phyloP scores from a whole-genome alignment of 2,329 filamentous ascomycete species.

The Aspergillus floridensis region DNA sequence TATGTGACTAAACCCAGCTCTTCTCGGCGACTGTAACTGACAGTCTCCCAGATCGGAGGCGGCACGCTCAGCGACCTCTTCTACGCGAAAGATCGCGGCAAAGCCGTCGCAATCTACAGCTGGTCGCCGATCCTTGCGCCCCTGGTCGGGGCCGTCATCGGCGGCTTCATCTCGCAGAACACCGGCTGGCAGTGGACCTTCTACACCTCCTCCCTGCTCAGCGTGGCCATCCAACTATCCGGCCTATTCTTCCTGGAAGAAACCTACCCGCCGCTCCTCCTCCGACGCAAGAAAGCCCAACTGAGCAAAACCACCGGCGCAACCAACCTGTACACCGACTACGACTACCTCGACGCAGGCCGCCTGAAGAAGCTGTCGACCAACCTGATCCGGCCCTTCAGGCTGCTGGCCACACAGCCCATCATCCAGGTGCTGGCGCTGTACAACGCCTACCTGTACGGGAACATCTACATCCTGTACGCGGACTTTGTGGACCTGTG shows the following conservation, averaged over 20 bases:
- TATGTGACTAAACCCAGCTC: constrained; percentile 17
- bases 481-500: constrained; percentile 55
- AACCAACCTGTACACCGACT: constrained; percentile 35
- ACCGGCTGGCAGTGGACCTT: constrained; percentile 72
- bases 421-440: constrained; percentile 57
- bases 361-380: constrained; percentile 1
- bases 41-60: constrained; percentile 44
- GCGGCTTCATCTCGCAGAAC: constrained; percentile 62
- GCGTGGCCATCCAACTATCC: constrained; percentile 58
- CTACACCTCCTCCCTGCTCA: constrained; percentile 62
- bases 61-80: constrained; percentile 52
- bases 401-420: constrained; percentile 57
- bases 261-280: constrained; percentile 64
- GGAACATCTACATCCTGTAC: constrained; percentile 35
- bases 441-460: constrained; percentile 59
- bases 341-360: constrained; percentile 14
- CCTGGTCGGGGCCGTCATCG: constrained; percentile 54
- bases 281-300: constrained; percentile 53
- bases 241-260: constrained; percentile 63
- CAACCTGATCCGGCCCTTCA: constrained; percentile 55
- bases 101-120: constrained; percentile 60
- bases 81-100: constrained; percentile 59
- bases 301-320: constrained; percentile 42
- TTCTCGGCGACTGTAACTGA: constrained; percentile 10
- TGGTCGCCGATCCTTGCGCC: constrained; percentile 64